These are phyloP conservation scores for Trichophyton simii DNA, from an alignment of 2,329 filamentous ascomycete genomes.

Conservation along the genomic window DNA sequence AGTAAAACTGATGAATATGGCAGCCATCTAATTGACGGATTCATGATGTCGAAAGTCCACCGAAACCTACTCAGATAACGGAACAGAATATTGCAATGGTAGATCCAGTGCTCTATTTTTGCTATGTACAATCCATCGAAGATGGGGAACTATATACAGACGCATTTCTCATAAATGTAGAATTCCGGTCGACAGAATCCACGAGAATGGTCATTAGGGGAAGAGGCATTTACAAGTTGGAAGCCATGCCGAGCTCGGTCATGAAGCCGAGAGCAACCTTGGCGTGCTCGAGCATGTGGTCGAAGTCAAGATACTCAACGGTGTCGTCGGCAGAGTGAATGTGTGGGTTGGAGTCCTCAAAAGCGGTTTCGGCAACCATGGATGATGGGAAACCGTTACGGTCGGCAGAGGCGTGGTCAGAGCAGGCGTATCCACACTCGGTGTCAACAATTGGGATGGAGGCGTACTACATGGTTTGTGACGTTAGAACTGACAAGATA, in stretches of 20 bases:
- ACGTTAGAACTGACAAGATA: background rate
- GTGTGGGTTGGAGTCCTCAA: constrained; percentile 51
- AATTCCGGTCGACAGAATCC: background rate
- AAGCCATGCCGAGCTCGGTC: constrained; percentile 61
- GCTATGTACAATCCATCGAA: background rate
- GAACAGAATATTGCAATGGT: background rate
- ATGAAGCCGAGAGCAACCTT: constrained; percentile 70
- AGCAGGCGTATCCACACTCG: constrained; percentile 69
- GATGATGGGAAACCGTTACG: constrained; percentile 55
- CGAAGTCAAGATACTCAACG: constrained; percentile 61
- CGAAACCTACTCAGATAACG: too few relatives aligned
- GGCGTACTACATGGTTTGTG: constrained; percentile 52
- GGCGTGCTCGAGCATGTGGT: constrained; percentile 87
- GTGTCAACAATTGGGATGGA: constrained; percentile 76
- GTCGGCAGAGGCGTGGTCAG: constrained; percentile 33
- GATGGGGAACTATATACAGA: background rate
- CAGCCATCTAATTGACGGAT: too few relatives aligned
- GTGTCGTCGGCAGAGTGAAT: constrained; percentile 64
- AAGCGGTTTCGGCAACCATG: constrained; percentile 52
- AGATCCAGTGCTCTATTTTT: background rate
- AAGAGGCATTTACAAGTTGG: background rate
- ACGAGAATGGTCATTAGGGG: background rate
- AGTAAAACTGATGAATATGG: background rate
- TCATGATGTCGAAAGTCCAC: too few relatives aligned
- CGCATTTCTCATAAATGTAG: background rate